A percentile compares a stretch with the other conserved stretches of the same genome.
Conservation (phyloP, 495 filamentous ascomycete species). For the Sordaria brevicollis region DNA sequence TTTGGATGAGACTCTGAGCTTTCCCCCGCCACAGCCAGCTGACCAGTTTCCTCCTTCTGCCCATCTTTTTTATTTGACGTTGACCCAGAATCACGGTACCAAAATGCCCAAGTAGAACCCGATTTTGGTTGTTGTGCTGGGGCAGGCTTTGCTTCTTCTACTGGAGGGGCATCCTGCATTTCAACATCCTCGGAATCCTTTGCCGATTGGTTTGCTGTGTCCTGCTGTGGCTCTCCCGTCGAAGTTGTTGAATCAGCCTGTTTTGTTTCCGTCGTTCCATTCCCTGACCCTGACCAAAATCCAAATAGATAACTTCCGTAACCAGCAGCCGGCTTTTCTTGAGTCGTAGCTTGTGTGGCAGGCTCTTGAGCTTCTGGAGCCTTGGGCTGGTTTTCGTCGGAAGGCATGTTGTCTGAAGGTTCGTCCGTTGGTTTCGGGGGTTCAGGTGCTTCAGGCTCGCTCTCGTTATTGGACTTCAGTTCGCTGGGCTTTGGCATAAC, state of each 20-base stretch:
- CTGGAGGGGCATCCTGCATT: slow-evolving; percentile 29
- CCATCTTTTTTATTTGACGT: slow-evolving; percentile 23
- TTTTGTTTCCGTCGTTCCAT: background rate
- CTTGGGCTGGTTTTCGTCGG: slow-evolving; percentile 10
- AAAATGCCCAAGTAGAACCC: slow-evolving; percentile 77
- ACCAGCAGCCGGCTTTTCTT: slow-evolving; percentile 7
- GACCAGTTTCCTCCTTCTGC: slow-evolving; percentile 40
- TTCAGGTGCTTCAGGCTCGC: slow-evolving; percentile 3
- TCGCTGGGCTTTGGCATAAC: slow-evolving; percentile 7
- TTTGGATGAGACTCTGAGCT: slow-evolving; percentile 53
- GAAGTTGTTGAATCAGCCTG: background rate
- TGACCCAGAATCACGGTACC: slow-evolving; percentile 54
- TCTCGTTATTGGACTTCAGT: slow-evolving; percentile 16
- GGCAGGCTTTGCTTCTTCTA: background rate
- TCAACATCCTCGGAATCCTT: slow-evolving; percentile 25
- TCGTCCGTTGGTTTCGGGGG: slow-evolving; percentile 5
- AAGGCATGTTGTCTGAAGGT: background rate
- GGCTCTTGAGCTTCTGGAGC: slow-evolving; percentile 14
- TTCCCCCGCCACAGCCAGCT: slow-evolving; percentile 60
- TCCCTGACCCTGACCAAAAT: slow-evolving; percentile 28
- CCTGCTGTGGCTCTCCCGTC: slow-evolving; percentile 8
- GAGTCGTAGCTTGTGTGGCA: slow-evolving; percentile 2
- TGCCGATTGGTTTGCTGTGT: slow-evolving; percentile 5
- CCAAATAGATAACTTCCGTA: slow-evolving; percentile 41
- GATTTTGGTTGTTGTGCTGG: slow-evolving; percentile 26